Evolutionary conservation across 306 rosid genomes (phyloP), one percentile per base, ranked within the genome.

Genomic region (Quillaja saponaria): DNA sequence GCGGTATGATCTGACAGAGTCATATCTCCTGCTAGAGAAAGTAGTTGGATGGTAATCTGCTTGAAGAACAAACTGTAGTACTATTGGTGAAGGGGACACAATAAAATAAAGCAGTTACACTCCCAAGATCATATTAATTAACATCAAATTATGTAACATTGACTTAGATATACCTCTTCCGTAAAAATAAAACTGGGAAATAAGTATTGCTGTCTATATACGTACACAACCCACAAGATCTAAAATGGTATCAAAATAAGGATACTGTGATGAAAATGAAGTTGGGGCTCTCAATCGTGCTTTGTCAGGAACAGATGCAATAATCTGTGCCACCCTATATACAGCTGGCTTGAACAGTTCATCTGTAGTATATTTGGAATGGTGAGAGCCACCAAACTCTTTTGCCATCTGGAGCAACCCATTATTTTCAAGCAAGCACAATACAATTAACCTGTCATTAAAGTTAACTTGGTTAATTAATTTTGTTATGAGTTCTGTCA

Each of bases 241-340:
- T 10, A 33, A 66, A 63, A n/a, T n/a, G n/a, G n/a, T n/a, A n/a
- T n/a, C n/a, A n/a, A 65, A 35, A 68, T 10, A 66, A 79, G 96
- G 88, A 88, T 92, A 92, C 98, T 84, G 90, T 25, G 98, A 78
- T 46, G 96, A 84, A 60, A 88, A 76, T 33, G 83, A 79, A 73
- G 81, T 61, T 14, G 55, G 69, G 66, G 84, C 82, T 73, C 79
- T 82, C 68, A 77, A 66, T 80, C 85, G 85, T 66, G 87, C 95
- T 82, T 86, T 92, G 78, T 92, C 96, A 47, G 98, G 96, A 80
- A 92, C 68, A 56, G 98, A 92, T 64, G 85, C 83, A 75, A 92
- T 81, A 65, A 84, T 67, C 74, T 88, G 90, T 39, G 95, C 92
- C 55, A 81, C 72, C 78, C 82, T 80, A 66, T 92, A 77, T 59